phyloP scores from a whole-genome alignment of 306 rosid species.

The Purshia tridentata region DNA sequence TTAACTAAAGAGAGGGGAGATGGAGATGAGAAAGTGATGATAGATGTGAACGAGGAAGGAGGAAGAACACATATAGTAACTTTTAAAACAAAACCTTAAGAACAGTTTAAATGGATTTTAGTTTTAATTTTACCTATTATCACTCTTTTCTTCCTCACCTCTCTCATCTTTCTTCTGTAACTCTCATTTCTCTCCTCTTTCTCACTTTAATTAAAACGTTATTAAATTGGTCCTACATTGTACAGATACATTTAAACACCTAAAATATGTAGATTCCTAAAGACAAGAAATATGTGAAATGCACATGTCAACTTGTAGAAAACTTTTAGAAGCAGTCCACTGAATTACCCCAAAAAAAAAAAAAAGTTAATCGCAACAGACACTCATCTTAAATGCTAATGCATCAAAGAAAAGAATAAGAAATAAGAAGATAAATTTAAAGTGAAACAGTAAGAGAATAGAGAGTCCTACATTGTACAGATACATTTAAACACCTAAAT shows the following conservation, averaged over 20 bases:
- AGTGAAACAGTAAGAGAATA: neutral
- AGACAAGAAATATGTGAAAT: no score
- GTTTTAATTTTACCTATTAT: neutral
- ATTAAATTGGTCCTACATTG: neutral
- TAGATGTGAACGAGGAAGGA: neutral
- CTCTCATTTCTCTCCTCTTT: neutral
- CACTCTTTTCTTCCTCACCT: neutral
- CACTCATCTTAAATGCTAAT: neutral
- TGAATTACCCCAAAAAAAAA: no score
- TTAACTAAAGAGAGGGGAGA: neutral
- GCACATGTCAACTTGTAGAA: no score
- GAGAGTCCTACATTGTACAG: neutral
- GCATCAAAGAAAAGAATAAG: no score
- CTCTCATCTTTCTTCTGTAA: neutral
- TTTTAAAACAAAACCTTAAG: no score
- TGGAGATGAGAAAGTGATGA: constrained; percentile 4
- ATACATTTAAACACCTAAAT: no score
- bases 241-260: neutral
- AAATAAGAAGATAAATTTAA: neutral
- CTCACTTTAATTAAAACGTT: neutral
- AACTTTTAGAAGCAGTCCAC: neutral
- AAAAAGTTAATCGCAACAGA: neutral
- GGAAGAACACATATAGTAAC: neutral
- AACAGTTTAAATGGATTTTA: neutral
- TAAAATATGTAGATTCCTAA: no score